Conservation (phyloP, 129 eudicot genomes). For the Centella asiatica region DNA sequence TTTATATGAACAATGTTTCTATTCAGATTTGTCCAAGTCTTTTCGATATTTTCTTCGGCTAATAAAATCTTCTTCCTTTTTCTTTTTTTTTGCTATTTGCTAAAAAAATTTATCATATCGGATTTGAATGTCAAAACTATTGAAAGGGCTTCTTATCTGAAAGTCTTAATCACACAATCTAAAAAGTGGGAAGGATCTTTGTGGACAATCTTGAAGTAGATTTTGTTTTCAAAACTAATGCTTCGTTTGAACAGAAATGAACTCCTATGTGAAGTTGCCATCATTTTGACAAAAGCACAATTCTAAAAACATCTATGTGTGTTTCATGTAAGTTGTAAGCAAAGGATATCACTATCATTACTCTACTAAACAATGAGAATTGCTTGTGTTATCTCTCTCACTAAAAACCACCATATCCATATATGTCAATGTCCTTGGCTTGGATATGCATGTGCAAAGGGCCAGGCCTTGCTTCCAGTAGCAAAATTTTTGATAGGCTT, state of each 20-base stretch:
- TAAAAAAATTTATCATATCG: too few species aligned
- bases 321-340: neutral
- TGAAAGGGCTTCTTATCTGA: too few species aligned
- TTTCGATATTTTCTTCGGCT: too few species aligned
- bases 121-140: too few species aligned
- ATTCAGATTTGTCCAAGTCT: too few species aligned
- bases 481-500: neutral
- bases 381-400: neutral
- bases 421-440: neutral
- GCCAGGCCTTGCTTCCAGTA: slow-evolving; percentile 3
- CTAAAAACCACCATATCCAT: too few species aligned
- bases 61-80: too few species aligned
- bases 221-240: neutral
- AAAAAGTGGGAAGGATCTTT: too few species aligned
- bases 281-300: neutral
- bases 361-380: neutral
- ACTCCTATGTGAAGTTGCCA: neutral
- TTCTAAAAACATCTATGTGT: neutral
- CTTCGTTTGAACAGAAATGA: neutral
- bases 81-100: too few species aligned
- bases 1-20: too few species aligned
- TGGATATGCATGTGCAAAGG: slow-evolving; percentile 3
- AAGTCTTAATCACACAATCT: too few species aligned
- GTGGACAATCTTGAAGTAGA: neutral
- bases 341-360: neutral